phyloP scores from a whole-genome alignment of 2,329 filamentous ascomycete species.

The Aspergillus texensis region DNA sequence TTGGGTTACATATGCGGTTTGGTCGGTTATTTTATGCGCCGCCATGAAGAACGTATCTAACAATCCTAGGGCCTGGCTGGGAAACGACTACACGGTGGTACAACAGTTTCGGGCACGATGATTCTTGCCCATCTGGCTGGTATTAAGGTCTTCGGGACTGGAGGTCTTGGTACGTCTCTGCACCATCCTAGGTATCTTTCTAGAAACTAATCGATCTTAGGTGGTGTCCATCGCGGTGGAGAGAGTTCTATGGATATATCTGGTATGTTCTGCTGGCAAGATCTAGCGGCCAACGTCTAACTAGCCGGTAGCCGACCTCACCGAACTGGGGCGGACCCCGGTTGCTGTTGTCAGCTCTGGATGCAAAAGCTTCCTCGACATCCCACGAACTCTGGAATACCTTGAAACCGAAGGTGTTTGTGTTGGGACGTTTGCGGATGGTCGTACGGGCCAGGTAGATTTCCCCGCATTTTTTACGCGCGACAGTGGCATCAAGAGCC shows the following conservation, averaged over 20 bases:
- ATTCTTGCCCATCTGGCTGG: slow-evolving; percentile 82
- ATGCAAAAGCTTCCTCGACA: slow-evolving; percentile 95
- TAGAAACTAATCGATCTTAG: slow-evolving; percentile 28
- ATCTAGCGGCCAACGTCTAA: neutral
- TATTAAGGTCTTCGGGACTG: slow-evolving; percentile 91
- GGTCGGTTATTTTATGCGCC: slow-evolving; percentile 50
- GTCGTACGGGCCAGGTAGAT: slow-evolving; percentile 70
- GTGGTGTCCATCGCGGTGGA: slow-evolving; percentile 88
- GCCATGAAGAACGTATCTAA: slow-evolving; percentile 4
- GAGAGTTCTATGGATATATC: slow-evolving; percentile 90
- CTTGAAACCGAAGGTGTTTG: slow-evolving; percentile 71
- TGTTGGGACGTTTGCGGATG: slow-evolving; percentile 88
- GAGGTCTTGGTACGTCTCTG: slow-evolving; percentile 66
- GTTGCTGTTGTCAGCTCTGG: slow-evolving; percentile 88
- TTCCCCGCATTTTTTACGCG: slow-evolving; percentile 93
- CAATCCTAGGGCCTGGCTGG: slow-evolving; percentile 62
- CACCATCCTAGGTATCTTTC: too few species aligned
- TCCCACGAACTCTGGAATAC: slow-evolving; percentile 83
- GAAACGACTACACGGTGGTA: slow-evolving; percentile 78
- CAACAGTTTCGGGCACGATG: slow-evolving; percentile 93
- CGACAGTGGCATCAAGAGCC: slow-evolving; percentile 81
- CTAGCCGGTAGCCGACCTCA: slow-evolving; percentile 73
- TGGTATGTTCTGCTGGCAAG: slow-evolving; percentile 29
- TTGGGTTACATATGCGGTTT: slow-evolving; percentile 78
- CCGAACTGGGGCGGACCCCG: slow-evolving; percentile 85